Evolutionary conservation across 139 green algal species (phyloP).

Genomic region (Yamagishiella unicocca): DNA sequence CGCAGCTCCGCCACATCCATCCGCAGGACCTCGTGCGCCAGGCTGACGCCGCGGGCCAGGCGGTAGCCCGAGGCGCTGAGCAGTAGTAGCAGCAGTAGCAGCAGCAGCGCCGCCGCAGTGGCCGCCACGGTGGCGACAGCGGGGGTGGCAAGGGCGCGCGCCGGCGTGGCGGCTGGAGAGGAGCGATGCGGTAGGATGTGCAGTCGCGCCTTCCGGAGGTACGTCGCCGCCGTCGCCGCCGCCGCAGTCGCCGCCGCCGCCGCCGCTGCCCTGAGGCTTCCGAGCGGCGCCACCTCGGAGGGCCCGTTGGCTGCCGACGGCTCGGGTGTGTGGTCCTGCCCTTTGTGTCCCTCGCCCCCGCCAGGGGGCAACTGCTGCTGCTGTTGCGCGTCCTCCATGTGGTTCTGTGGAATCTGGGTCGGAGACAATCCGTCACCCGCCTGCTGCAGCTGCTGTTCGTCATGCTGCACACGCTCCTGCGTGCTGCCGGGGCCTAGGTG

Average conservation of each 20-base stretch:
- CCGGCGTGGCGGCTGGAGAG: not conserved
- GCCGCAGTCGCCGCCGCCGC: not conserved
- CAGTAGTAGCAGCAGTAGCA: slow-evolving; percentile 11
- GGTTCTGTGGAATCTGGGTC: too few species aligned
- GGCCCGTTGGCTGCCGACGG: too few species aligned
- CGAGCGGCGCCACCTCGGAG: not conserved
- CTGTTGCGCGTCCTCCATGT: too few species aligned
- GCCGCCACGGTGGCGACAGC: too few species aligned
- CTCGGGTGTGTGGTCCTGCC: not conserved
- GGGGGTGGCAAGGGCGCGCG: not conserved
- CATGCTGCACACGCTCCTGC: too few species aligned
- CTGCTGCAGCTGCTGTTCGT: too few species aligned
- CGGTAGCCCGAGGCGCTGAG: not conserved
- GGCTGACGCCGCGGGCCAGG: not conserved
- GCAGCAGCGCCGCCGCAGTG: not conserved
- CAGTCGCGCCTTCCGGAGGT: not conserved
- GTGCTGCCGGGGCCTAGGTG: too few species aligned
- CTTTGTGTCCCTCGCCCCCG: not conserved
- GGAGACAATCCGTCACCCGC: too few species aligned
- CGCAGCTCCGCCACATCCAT: not conserved
- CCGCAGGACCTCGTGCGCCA: not conserved
- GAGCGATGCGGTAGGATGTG: not conserved
- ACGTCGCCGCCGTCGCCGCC: not conserved
- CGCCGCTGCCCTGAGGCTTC: too few species aligned
- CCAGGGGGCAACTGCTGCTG: too few species aligned